Conservation (phyloP, 805 yeast species). For the Pichia membranifaciens region DNA sequence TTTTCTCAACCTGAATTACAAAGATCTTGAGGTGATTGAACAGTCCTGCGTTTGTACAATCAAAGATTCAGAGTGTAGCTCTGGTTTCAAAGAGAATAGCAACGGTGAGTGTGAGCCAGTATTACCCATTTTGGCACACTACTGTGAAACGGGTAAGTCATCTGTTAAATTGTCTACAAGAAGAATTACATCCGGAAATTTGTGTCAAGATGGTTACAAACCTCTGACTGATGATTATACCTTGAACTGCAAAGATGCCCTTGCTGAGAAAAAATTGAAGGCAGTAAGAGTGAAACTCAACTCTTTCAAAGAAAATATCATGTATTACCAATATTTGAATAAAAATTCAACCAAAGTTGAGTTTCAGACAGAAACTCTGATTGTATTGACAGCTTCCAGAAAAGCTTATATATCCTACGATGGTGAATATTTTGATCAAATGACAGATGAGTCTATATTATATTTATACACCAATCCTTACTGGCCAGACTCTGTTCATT, state of each 20-base stretch:
- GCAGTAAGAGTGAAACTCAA: slow-evolving; percentile 35
- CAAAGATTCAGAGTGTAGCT: slow-evolving; percentile 67
- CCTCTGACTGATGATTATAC: slow-evolving; percentile 21
- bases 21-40: slow-evolving; percentile 41
- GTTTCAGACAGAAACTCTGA: slow-evolving; percentile 54
- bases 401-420: slow-evolving; percentile 62
- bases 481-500: slow-evolving; percentile 49
- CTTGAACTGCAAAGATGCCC: slow-evolving; percentile 34
- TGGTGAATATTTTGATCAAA: slow-evolving; percentile 46
- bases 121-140: slow-evolving; percentile 13
- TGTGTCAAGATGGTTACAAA: slow-evolving; percentile 24
- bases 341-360: slow-evolving; percentile 35
- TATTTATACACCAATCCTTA: slow-evolving; percentile 55
- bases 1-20: slow-evolving; percentile 43
- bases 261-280: slow-evolving; percentile 12
- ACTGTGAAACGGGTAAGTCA: slow-evolving; percentile 20
- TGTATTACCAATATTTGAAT: slow-evolving; percentile 56
- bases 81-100: slow-evolving; percentile 36
- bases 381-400: slow-evolving; percentile 50
- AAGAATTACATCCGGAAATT: slow-evolving; percentile 24
- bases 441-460: slow-evolving; percentile 36
- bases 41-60: slow-evolving; percentile 60
- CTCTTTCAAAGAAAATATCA: slow-evolving; percentile 47
- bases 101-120: slow-evolving; percentile 44
- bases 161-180: slow-evolving; percentile 22